These are phyloP conservation scores for Mycena sp. DNA, from an alignment of 1,284 basidiomycete species.

Conservation along the genomic window DNA sequence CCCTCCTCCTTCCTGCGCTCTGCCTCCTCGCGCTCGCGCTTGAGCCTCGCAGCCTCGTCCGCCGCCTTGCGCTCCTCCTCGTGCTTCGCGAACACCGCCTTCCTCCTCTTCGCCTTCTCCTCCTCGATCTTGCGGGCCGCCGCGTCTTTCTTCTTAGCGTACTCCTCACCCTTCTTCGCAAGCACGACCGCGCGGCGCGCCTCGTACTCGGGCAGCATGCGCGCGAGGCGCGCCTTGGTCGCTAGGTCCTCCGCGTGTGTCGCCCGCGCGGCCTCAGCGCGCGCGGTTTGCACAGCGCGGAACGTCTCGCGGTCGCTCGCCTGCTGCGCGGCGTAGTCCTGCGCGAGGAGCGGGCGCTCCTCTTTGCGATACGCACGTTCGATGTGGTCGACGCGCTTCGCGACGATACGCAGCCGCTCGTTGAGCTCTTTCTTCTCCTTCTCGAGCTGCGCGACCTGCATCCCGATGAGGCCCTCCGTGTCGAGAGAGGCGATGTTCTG, in stretches of 20 bases:
- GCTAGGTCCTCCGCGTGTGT: constrained; percentile 79
- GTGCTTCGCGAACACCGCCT: constrained; percentile 60
- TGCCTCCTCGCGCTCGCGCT: constrained; percentile 57
- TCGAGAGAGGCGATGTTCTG: constrained; percentile 87
- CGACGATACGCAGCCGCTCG: constrained; percentile 85
- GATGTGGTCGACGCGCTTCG: constrained; percentile 94
- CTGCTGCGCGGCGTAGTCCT: constrained; percentile 93
- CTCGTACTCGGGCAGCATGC: constrained; percentile 83
- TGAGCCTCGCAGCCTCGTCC: constrained; percentile 64
- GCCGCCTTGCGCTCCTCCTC: constrained; percentile 63
- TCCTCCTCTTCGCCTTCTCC: constrained; percentile 84
- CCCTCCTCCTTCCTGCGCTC: constrained; percentile 62
- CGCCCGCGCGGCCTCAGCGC: constrained; percentile 67
- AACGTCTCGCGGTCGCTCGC: constrained; percentile 78
- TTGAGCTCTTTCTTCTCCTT: constrained; percentile 95
- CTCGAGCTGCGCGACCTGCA: constrained; percentile 95
- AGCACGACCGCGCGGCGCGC: constrained; percentile 69
- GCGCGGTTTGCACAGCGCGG: constrained; percentile 69
- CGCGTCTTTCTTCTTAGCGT: constrained; percentile 66
- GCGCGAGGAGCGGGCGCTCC: constrained; percentile 85
- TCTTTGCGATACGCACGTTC: constrained; percentile 97
- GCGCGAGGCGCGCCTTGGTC: constrained; percentile 80
- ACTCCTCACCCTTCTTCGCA: constrained; percentile 76
- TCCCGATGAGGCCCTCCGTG: constrained; percentile 88
- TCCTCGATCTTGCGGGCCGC: constrained; percentile 82